Evolutionary conservation across 2,329 filamentous ascomycete species (phyloP), one percentile per base, ranked within the genome.

Genomic region (Penicillium sp.): DNA sequence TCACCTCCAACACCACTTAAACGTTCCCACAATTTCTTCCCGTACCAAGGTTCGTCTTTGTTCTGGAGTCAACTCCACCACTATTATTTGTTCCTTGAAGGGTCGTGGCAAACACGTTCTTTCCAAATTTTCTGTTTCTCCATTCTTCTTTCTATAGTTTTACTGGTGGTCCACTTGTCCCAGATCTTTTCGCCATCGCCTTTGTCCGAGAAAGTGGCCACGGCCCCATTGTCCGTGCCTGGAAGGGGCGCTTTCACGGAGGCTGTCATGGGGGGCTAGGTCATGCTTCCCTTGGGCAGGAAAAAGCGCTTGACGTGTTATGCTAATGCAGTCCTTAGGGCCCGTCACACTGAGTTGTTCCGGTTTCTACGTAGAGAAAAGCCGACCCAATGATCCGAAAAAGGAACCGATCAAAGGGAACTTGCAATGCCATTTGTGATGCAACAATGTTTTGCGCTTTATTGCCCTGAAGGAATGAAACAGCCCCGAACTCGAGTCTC

Each of bases 91-190:
- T 33, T 52, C 27, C 16, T 8, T 14, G 29, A 31, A 41, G 24
- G 48, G 26, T 31, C 22, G 57, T 59, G 57, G 57, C 57, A 50
- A 59, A 53, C 50, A 22, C 13, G 53, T 56, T 59, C 47, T 45
- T 55, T 47, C 26, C 45, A 13, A 19, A 2, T 5, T 27, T 19
- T 47, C 39, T 31, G 11, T 21, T 21, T 47, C 45, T 47, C n/a
- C 26, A 46, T 47, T 22, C 29, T 31, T n/a, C 26, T 6, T 47
- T 10, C 11, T 47, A 29, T 9, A 16, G 31, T 33, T 33, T 29
- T 16, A 26, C n/a, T 22, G 29, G 47, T 39, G 35, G 35, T 3
- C 46, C 13, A 22, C n/a, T 33, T 22, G 6, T 33, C 14, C 31
- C 29, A n/a, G 41, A 41, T 13, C 33, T 26, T 39, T 50, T 26